Evolutionary conservation across 208 protist genomes (phyloP).

Genomic region (Naegleria gruberi): DNA sequence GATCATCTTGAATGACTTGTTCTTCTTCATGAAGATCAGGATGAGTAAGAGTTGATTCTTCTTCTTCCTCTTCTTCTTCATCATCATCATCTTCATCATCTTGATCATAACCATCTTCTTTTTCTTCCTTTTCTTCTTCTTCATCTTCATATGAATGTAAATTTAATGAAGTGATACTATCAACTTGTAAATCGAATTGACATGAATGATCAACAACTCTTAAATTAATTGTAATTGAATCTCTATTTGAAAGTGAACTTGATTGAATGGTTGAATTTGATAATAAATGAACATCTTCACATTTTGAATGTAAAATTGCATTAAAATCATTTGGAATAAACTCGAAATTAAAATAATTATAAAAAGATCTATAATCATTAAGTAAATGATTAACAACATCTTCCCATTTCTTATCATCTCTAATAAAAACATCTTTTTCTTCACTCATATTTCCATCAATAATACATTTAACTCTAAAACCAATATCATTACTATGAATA

Average conservation of each 20-base stretch:
- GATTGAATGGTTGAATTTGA: neutral
- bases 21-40: neutral
- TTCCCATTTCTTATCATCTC: neutral
- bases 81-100: neutral
- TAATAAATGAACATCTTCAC: neutral
- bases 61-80: neutral
- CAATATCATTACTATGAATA: no score
- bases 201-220: neutral
- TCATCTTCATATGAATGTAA: neutral
- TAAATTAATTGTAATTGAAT: neutral
- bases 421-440: neutral
- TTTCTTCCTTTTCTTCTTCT: neutral
- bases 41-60: neutral
- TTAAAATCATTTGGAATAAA: neutral
- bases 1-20: neutral
- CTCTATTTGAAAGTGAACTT: neutral
- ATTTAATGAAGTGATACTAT: neutral
- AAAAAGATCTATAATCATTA: neutral
- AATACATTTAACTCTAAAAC: neutral
- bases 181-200: neutral
- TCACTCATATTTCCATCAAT: neutral
- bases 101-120: neutral
- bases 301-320: neutral
- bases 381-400: neutral
- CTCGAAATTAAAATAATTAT: neutral